Base-by-base conservation (phyloP, 768 basidiomycete genomes). In the Neoboletus magnificus region DNA sequence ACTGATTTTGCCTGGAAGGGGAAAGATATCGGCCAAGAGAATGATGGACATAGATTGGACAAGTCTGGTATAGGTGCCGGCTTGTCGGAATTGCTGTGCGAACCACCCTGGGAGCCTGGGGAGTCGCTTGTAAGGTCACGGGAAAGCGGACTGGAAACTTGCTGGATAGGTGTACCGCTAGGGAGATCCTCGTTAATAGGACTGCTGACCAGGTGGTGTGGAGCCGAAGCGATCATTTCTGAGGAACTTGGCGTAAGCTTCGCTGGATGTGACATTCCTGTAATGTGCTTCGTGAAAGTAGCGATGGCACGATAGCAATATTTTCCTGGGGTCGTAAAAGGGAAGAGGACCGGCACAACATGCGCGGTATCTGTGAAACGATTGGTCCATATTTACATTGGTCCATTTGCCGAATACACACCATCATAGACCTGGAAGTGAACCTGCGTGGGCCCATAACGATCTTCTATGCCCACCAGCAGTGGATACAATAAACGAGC, bases 371-470 rank as follows among this genome's bases (percentile, higher is more conserved):
- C 89, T 90, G 52, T 4, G 55, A 20, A 40, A 3, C 29, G 16
- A 30, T 59, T 20, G 57, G 42, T 15, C 18, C 5, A 37, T 52
- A 55, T 54, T 62, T 62, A 37, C 65, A 62, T 27, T 69, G 54
- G 10, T 44, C 23, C 16, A 15, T 64, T 69, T 12, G 66, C 56
- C 45, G 53, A 62, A 42, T 42, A 37, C 55, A 27, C 27, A 80
- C 91, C 93, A 66, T 98, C 94, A 66, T 93, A 97, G 1, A 97
- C 84, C 69, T 98, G 94, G 12, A 98, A 76, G 73, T 98, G 94
- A 18, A 96, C 93, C 53, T 86, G 78, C 1, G 94, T 93, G 2
- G 89, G 77, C n/a, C 71, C 67, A 60, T 73, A 72, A 12, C 76
- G 76, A 16, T 70, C 62, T 64, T 84, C 85, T 57, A 87, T 84